Conservation (phyloP, 2,329 filamentous ascomycete genomes). For the Tricladium varicosporioides region DNA sequence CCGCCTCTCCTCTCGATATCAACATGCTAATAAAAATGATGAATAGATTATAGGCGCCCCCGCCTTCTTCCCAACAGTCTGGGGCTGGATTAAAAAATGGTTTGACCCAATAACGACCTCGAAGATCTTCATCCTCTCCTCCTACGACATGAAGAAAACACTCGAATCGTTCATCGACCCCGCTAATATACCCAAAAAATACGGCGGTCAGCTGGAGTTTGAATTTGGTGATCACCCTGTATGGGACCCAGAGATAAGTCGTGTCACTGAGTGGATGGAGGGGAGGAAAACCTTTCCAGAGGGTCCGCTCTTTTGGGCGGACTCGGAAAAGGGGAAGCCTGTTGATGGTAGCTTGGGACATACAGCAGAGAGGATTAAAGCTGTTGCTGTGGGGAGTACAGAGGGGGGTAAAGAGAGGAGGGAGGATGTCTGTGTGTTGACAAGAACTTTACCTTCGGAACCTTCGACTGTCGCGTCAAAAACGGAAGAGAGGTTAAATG, state of each 20-base stretch:
- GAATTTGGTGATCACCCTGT: conserved; percentile 72
- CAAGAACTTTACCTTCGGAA: conserved; percentile 5
- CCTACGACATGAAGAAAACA: conserved; percentile 71
- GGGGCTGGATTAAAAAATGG: conserved; percentile 95
- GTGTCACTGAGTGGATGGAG: conserved; percentile 50
- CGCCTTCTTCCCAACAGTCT: conserved; percentile 86
- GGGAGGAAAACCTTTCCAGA: conserved; percentile 51
- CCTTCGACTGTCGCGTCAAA: not conserved
- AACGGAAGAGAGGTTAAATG: conserved; percentile 5
- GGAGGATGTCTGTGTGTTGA: conserved; percentile 36
- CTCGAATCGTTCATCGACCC: conserved; percentile 79
- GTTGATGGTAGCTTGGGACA: too few relatives aligned
- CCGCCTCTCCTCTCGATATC: not conserved
- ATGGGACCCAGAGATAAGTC: conserved; percentile 61
- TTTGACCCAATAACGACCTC: conserved; percentile 91
- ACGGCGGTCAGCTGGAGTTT: conserved; percentile 84
- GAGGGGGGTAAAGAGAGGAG: conserved; percentile 42
- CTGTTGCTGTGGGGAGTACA: conserved; percentile 50
- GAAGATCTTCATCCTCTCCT: conserved; percentile 88
- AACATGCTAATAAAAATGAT: not conserved
- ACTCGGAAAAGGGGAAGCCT: conserved; percentile 38
- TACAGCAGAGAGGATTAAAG: conserved; percentile 40
- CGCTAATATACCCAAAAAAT: conserved; percentile 81
- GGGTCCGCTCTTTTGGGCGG: conserved; percentile 57
- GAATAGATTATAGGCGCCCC: conserved; percentile 80